These are phyloP conservation scores for Kwoniella mangroviensis DNA, from an alignment of 768 basidiomycete genomes.

Conservation along the genomic window DNA sequence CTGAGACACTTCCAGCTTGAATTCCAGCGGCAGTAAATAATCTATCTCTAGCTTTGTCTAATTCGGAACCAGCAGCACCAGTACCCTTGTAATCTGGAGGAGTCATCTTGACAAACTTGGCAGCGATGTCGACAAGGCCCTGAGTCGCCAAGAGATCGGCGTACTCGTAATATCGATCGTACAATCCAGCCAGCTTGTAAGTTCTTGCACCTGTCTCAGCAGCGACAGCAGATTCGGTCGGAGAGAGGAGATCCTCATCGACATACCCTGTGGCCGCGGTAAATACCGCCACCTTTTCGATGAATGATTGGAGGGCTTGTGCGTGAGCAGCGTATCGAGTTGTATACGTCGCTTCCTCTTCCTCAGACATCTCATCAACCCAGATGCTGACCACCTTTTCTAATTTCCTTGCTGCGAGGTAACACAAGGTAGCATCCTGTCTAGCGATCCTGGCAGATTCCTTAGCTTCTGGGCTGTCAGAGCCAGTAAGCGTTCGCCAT, in stretches of 20 bases:
- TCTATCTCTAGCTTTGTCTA: conserved; percentile 52
- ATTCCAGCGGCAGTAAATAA: conserved; percentile 40
- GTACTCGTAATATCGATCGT: conserved; percentile 94
- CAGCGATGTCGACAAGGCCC: conserved; percentile 82
- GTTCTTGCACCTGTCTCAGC: conserved; percentile 64
- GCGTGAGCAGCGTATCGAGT: conserved; percentile 60
- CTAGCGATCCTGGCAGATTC: conserved; percentile 63
- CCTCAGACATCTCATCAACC: conserved; percentile 85
- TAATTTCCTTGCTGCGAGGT: conserved; percentile 84
- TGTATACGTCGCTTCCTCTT: conserved; percentile 66
- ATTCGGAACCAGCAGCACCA: conserved; percentile 54
- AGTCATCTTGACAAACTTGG: conserved; percentile 75
- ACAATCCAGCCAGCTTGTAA: conserved; percentile 82
- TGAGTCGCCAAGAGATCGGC: conserved; percentile 88
- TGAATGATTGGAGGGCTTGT: conserved; percentile 84
- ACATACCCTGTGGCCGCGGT: conserved; percentile 68
- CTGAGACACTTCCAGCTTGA: conserved; percentile 10
- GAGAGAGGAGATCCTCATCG: conserved; percentile 64
- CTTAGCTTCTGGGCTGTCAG: conserved; percentile 59
- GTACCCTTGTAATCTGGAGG: conserved; percentile 77
- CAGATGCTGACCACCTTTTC: conserved; percentile 89
- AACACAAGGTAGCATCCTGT: conserved; percentile 89
- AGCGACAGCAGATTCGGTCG: conserved; percentile 58
- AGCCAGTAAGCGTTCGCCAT: conserved; percentile 64
- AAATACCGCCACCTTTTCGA: conserved; percentile 97